Percentiles rank a stretch among this genome's conserved stretches.
Conservation (phyloP, 2,329 filamentous ascomycete species). For the Fusarium sp. region DNA sequence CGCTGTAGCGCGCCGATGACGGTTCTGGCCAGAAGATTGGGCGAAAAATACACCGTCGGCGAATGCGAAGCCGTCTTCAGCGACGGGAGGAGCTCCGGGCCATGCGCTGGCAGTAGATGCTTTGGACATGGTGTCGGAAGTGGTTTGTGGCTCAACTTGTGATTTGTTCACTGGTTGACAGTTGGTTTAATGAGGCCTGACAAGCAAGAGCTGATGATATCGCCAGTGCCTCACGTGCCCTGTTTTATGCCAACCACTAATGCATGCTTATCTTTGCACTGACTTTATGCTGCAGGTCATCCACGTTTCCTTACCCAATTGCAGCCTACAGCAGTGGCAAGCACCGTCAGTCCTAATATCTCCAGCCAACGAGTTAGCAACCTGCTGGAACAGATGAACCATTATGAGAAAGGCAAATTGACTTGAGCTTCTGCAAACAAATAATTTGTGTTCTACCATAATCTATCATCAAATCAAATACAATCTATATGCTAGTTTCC, state of each 20-base stretch:
- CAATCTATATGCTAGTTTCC: not conserved
- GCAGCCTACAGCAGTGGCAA: not conserved
- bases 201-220: not conserved
- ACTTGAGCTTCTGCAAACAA: not conserved
- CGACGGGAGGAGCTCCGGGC: constrained; percentile 27
- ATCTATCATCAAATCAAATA: not conserved
- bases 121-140: constrained; percentile 2
- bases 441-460: not conserved
- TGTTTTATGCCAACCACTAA: not conserved
- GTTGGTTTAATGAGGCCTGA: not conserved
- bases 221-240: not conserved
- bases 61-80: constrained; percentile 55
- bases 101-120: constrained; percentile 7
- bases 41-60: constrained; percentile 56
- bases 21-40: constrained; percentile 55
- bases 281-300: not conserved
- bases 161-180: not conserved
- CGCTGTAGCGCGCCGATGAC: constrained; percentile 57
- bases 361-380: not conserved
- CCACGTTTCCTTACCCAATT: not conserved
- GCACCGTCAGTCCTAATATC: not conserved
- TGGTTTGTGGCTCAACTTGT: no score
- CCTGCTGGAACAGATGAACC: not conserved
- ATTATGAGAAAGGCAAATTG: not conserved
- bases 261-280: not conserved